A percentile compares a stretch with the other conserved stretches of the same genome.
phyloP scores from a whole-genome alignment of 2,329 filamentous ascomycete genomes.

The Tolypocladium amazonense region DNA sequence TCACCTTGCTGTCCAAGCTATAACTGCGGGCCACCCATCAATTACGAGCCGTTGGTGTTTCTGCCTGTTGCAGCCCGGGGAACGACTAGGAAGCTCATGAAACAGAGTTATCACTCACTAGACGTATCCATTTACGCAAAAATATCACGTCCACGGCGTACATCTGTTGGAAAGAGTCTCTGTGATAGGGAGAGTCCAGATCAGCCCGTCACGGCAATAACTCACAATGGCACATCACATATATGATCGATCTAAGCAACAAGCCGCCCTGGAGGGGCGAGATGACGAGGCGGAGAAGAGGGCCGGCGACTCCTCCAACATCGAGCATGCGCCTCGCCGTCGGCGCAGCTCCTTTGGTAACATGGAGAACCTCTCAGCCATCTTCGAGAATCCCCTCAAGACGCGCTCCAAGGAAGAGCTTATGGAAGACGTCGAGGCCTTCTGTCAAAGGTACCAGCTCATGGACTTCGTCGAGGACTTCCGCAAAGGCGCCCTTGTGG shows the following conservation, averaged over 20 bases:
- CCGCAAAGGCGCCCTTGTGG: conserved; percentile 25
- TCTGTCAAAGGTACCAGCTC: conserved; percentile 25
- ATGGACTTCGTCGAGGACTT: conserved; percentile 33
- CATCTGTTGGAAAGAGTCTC: neutral
- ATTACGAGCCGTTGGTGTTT: neutral
- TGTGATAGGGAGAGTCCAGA: neutral
- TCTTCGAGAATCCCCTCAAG: conserved; percentile 7
- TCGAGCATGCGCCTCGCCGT: conserved; percentile 2
- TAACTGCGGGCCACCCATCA: neutral
- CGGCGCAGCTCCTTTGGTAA: conserved; percentile 5
- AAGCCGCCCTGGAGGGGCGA: neutral
- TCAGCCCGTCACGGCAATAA: neutral
- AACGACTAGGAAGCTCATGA: neutral
- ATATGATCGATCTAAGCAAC: neutral
- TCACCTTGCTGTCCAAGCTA: neutral
- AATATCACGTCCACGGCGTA: neutral
- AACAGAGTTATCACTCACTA: neutral
- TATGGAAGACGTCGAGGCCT: conserved; percentile 3
- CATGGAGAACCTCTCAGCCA: conserved; percentile 4
- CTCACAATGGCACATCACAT: neutral
- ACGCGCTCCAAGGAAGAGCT: conserved; percentile 5
- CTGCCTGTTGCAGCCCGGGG: neutral
- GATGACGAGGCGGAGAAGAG: neutral
- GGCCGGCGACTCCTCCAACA: neutral
- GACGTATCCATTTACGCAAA: neutral